Evolutionary conservation across 768 basidiomycete genomes (phyloP).

Genomic region (Suillus americanus): DNA sequence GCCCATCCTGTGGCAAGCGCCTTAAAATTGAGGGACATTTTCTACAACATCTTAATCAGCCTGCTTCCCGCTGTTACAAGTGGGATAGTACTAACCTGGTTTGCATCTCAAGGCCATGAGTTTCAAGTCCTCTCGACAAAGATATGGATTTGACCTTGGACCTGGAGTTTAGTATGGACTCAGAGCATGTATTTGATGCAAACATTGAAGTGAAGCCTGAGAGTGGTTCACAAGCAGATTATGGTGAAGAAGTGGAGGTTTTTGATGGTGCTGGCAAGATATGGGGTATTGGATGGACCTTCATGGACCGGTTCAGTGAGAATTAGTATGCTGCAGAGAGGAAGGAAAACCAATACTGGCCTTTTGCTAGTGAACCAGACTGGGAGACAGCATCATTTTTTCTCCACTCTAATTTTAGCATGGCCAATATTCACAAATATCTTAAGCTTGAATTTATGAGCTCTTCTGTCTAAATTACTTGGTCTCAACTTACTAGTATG

Average conservation of each 20-base stretch:
- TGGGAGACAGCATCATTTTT: not conserved
- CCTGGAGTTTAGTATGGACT: not conserved
- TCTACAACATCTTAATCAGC: not conserved
- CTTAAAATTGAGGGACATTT: not conserved
- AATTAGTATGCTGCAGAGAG: not conserved
- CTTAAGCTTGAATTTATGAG: slow-evolving; percentile 1
- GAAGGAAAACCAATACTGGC: not conserved
- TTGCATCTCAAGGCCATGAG: not conserved
- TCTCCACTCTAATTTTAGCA: not conserved
- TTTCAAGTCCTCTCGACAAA: not conserved
- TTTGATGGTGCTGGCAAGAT: too few relatives aligned
- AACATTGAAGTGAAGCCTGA: not conserved
- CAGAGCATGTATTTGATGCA: not conserved
- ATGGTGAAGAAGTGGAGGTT: too few relatives aligned
- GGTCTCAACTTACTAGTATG: not conserved
- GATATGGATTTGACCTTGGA: not conserved
- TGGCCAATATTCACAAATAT: not conserved
- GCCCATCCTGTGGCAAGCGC: not conserved
- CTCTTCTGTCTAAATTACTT: slow-evolving; percentile 19
- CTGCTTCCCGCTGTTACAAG: not conserved
- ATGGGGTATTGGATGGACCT: too few relatives aligned
- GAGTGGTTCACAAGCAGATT: not conserved
- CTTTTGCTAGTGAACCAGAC: not conserved
- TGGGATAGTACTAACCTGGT: not conserved
- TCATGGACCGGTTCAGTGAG: too few relatives aligned